Evolutionary conservation across 148 eudicot genomes (phyloP), one percentile per base, ranked within the genome.

Genomic region (Silene latifolia): DNA sequence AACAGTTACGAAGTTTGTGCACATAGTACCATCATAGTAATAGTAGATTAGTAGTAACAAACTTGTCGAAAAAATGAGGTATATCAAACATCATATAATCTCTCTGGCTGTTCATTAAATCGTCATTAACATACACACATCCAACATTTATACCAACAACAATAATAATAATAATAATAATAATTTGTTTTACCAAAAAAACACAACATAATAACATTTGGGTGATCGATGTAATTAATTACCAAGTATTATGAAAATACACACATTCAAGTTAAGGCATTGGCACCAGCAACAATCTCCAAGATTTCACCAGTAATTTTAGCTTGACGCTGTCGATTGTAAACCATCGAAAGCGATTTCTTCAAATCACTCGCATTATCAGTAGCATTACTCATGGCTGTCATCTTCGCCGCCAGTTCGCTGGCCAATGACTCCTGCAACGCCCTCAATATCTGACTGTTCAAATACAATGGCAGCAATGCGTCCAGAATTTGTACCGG

Each of bases 271-370:
- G 29, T n/a, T 56, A 71, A 65, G 13, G 83, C 83, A 57, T 76
- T 23, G 59, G 98, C 98, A 73, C 96, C 98, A n/a, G 97, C 87
- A 71, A 91, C 91, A 83, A 93, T 91, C 89, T 93, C 98, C 83
- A 89, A 80, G 19, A 93, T 88, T 80, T 93, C 97, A 15, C 97
- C 96, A 2, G 96, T 93, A 66, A 91, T 93, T 87, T 91, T 91
- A 17, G 98, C 93, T 67, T 93, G 98, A 54, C 98, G 88, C 81
- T 78, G 71, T 66, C 97, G 56, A 54, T 93, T 93, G 63, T 91
- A 93, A 23, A 77, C 77, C 14, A 57, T 72, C 0, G 92, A 86
- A 0, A 91, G 73, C 0, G 68, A 21, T 79, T 82, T 93, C 86
- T 80, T 91, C 82, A 90, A 77, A 24, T 93, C 97, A 5, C 21